Conservation (phyloP, 83 land plant genomes). For the Picea abies region DNA sequence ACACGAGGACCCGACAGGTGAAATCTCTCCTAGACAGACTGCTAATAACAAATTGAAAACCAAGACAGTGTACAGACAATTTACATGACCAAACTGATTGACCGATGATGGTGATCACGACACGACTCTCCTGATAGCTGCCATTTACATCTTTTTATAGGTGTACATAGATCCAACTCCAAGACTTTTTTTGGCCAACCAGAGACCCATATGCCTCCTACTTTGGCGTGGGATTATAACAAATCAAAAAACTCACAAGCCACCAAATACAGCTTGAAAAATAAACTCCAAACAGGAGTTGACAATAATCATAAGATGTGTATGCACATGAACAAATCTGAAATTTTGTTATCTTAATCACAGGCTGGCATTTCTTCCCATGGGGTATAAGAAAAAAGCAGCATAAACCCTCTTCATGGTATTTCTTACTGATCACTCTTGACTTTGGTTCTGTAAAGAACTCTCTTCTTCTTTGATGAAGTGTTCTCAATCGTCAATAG, state of each 20-base stretch:
- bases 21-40: conserved; percentile 11
- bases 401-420: conserved; percentile 1
- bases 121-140: neutral
- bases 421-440: neutral
- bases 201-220: neutral
- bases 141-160: conserved; percentile 5
- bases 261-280: conserved; percentile 11
- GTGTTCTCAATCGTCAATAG: conserved; percentile 47
- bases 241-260: conserved; percentile 14
- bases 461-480: conserved; percentile 52
- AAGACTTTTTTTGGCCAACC: neutral
- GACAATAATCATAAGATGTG: conserved; percentile 12
- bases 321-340: conserved; percentile 14
- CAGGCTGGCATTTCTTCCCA: conserved; percentile 16
- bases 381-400: conserved; percentile 8
- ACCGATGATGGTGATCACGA: neutral
- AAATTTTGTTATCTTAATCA: conserved; percentile 7
- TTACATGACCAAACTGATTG: conserved; percentile 12
- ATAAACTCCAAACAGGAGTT: conserved; percentile 16
- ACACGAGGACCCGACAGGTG: conserved; percentile 6
- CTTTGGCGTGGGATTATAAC: conserved; percentile 7
- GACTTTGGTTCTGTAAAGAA: conserved; percentile 53
- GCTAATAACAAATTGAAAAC: neutral
- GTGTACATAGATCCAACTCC: neutral
- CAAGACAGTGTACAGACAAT: conserved; percentile 10